phyloP scores from a whole-genome alignment of 2,329 filamentous ascomycete species.

The Chaetomium sp. region DNA sequence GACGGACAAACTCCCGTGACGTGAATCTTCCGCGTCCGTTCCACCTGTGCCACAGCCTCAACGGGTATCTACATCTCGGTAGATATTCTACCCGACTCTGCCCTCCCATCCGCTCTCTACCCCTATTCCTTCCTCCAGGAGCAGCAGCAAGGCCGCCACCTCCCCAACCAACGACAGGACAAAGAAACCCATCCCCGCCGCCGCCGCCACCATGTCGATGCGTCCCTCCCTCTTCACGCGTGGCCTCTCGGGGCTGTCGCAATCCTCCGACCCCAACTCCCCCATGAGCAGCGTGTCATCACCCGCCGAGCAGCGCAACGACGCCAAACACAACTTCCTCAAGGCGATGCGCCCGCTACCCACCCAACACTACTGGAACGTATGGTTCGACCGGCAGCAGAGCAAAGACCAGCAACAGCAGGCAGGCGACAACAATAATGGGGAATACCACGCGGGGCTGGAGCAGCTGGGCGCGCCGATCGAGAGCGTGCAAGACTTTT shows the following conservation, averaged over 20 bases:
- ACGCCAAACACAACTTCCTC: slow-evolving; percentile 81
- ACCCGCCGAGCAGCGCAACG: slow-evolving; percentile 72
- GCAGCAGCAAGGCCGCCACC: not conserved
- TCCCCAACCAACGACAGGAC: not conserved
- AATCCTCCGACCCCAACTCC: slow-evolving; percentile 61
- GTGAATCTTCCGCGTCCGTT: not conserved
- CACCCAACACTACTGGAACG: slow-evolving; percentile 79
- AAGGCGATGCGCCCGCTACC: slow-evolving; percentile 72
- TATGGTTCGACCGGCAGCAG: slow-evolving; percentile 65
- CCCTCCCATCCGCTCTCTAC: not conserved
- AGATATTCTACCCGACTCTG: slow-evolving; percentile 5
- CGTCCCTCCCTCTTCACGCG: slow-evolving; percentile 63
- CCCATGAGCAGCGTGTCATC: slow-evolving; percentile 57
- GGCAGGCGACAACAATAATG: slow-evolving; percentile 37
- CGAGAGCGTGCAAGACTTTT: slow-evolving; percentile 83
- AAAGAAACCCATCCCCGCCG: not conserved
- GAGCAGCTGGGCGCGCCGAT: slow-evolving; percentile 67
- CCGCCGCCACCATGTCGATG: slow-evolving; percentile 51
- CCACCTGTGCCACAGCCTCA: not conserved
- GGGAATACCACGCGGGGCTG: slow-evolving; percentile 56
- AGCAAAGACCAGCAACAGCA: slow-evolving; percentile 46
- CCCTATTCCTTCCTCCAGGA: not conserved
- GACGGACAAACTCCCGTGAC: slow-evolving; percentile 10
- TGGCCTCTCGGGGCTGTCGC: slow-evolving; percentile 63
- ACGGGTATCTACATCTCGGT: slow-evolving; percentile 5